Evolutionary conservation across 2,329 filamentous ascomycete genomes (phyloP).

Genomic region (Penicillium sp.): DNA sequence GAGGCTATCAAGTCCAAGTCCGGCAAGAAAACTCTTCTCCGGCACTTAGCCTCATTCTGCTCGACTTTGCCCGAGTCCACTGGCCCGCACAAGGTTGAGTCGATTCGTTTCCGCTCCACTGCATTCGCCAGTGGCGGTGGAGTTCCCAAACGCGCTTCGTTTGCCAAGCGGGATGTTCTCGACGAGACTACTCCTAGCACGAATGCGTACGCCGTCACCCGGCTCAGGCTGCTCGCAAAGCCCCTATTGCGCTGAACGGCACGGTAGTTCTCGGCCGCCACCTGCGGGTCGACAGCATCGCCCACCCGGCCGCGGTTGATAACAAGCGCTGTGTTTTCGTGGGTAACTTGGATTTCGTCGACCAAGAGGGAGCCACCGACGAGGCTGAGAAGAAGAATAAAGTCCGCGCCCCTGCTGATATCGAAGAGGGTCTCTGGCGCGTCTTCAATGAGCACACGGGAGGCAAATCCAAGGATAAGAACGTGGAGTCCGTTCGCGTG

Average conservation of each 20-base stretch:
- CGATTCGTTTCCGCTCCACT: constrained; percentile 87
- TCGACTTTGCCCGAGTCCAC: constrained; percentile 46
- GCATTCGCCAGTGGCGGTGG: constrained; percentile 66
- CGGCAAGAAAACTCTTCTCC: constrained; percentile 69
- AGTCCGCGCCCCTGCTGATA: constrained; percentile 70
- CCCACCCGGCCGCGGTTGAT: constrained; percentile 76
- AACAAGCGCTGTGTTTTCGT: constrained; percentile 91
- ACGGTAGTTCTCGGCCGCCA: constrained; percentile 79
- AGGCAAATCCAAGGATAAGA: constrained; percentile 52
- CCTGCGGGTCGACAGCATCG: constrained; percentile 82
- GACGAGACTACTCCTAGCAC: constrained; percentile 84
- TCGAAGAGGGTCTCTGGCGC: constrained; percentile 71
- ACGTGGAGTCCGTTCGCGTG: constrained; percentile 88
- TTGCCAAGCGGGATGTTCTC: constrained; percentile 85
- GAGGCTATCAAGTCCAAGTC: constrained; percentile 76
- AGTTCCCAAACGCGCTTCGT: constrained; percentile 90
- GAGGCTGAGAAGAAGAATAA: constrained; percentile 65
- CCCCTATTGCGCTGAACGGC: constrained; percentile 74
- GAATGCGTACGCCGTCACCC: constrained; percentile 87
- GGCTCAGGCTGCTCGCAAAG: constrained; percentile 66
- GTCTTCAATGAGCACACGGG: constrained; percentile 37
- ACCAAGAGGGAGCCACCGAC: constrained; percentile 71
- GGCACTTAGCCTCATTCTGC: constrained; percentile 73
- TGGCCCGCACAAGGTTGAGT: constrained; percentile 70
- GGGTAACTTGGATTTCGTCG: constrained; percentile 92